These are phyloP conservation scores for Fraxinus sp. DNA, from an alignment of 305 asterid genomes.

Conservation along the genomic window DNA sequence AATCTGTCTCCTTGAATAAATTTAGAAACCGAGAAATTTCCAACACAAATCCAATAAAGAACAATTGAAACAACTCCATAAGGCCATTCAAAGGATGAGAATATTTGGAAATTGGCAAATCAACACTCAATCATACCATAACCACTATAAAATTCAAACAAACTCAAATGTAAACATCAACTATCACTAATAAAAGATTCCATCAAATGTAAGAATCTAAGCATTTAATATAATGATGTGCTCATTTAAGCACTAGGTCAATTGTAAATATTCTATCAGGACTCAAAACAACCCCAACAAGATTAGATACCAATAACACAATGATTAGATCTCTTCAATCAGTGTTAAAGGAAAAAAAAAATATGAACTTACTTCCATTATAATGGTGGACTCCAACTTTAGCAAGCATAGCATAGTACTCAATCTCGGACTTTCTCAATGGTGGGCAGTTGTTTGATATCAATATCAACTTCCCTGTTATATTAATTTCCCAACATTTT, in stretches of 20 bases:
- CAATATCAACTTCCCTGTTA: constrained; percentile 67
- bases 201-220: not conserved
- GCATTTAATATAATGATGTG: not conserved
- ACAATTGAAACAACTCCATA: not conserved
- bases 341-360: not conserved
- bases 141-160: not conserved
- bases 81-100: not conserved
- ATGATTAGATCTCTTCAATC: not conserved
- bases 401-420: constrained; percentile 86
- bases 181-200: not conserved
- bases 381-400: constrained; percentile 74
- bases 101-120: not conserved
- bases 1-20: not conserved
- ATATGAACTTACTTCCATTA: constrained; percentile 59
- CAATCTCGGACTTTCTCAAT: constrained; percentile 79
- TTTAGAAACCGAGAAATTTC: not conserved
- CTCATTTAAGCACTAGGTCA: not conserved
- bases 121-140: not conserved
- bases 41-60: not conserved
- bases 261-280: not conserved
- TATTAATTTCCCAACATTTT: not conserved
- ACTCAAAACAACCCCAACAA: not conserved
- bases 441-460: constrained; percentile 86
- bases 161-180: not conserved
- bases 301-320: not conserved